phyloP scores from a whole-genome alignment of 257 asterid genomes.

The Ballota nigra region DNA sequence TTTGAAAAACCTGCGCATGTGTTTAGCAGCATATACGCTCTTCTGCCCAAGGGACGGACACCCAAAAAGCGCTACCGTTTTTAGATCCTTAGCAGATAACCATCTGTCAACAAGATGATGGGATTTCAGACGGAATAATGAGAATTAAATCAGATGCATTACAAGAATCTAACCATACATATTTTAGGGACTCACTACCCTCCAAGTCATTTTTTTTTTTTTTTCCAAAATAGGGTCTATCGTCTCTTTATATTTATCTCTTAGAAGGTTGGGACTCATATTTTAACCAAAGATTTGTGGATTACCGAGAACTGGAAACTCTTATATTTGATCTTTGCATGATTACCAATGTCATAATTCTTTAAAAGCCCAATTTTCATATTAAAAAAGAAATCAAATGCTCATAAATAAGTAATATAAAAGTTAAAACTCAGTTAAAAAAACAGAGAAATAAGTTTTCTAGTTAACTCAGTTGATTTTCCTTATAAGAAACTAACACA shows the following conservation, averaged over 20 bases:
- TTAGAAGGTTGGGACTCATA: background rate
- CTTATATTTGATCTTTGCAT: background rate
- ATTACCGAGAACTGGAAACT: background rate
- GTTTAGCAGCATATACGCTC: conserved; percentile 52
- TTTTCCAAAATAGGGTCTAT: background rate
- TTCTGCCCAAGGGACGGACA: conserved; percentile 63
- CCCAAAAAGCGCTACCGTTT: conserved; percentile 69
- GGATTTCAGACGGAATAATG: background rate
- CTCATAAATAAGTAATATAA: background rate
- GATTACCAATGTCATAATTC: background rate
- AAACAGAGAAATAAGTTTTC: background rate
- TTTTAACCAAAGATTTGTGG: background rate
- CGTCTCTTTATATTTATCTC: background rate
- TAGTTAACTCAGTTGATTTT: background rate
- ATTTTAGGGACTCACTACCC: background rate
- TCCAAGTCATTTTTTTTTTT: background rate
- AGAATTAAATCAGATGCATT: background rate
- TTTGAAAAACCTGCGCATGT: conserved; percentile 61
- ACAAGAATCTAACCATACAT: background rate
- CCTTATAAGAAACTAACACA: background rate
- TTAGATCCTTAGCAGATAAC: conserved; percentile 84
- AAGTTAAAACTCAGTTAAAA: background rate
- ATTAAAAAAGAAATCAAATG: background rate
- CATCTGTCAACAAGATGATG: conserved; percentile 53
- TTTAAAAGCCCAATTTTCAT: background rate